phyloP scores from a whole-genome alignment of 1,139 yeast genomes.

The Hyphopichia pseudoburtonii region DNA sequence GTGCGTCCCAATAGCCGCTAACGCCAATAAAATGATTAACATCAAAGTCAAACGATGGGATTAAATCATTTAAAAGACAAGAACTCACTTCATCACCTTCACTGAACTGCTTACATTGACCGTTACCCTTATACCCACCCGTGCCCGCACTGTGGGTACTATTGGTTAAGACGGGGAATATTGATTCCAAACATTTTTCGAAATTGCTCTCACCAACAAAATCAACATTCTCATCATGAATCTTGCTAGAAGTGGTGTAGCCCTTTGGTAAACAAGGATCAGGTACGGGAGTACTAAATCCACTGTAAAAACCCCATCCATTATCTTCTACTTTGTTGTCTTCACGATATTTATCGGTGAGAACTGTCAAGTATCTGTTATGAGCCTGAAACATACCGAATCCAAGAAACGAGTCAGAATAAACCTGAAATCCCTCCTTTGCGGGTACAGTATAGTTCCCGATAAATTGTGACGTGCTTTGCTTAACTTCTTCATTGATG shows the following conservation, averaged over 20 bases:
- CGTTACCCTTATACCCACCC: slow-evolving; percentile 15
- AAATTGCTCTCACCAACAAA: slow-evolving; percentile 64
- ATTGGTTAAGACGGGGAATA: slow-evolving; percentile 53
- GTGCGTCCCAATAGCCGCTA: slow-evolving; percentile 80
- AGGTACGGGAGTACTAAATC: slow-evolving; percentile 25
- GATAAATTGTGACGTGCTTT: background rate
- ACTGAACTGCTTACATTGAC: slow-evolving; percentile 29
- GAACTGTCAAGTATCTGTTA: slow-evolving; percentile 41
- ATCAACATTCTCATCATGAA: slow-evolving; percentile 28
- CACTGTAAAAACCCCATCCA: slow-evolving; percentile 13
- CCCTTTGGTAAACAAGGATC: slow-evolving; percentile 70
- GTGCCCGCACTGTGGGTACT: slow-evolving; percentile 26
- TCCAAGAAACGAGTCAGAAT: slow-evolving; percentile 74
- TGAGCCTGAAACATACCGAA: slow-evolving; percentile 76
- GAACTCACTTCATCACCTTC: slow-evolving; percentile 37
- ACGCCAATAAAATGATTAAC: slow-evolving; percentile 73
- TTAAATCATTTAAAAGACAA: slow-evolving; percentile 52
- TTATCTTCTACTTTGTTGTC: slow-evolving; percentile 14
- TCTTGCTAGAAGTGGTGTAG: slow-evolving; percentile 21
- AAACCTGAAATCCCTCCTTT: slow-evolving; percentile 43
- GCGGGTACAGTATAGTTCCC: slow-evolving; percentile 5
- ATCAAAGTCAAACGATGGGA: slow-evolving; percentile 70
- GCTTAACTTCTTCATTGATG: background rate
- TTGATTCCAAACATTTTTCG: slow-evolving; percentile 48
- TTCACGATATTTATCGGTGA: slow-evolving; percentile 26